These are phyloP conservation scores for Aegilops sharonensis DNA, from an alignment of 176 grass and related monocot genomes.

Conservation along the genomic window DNA sequence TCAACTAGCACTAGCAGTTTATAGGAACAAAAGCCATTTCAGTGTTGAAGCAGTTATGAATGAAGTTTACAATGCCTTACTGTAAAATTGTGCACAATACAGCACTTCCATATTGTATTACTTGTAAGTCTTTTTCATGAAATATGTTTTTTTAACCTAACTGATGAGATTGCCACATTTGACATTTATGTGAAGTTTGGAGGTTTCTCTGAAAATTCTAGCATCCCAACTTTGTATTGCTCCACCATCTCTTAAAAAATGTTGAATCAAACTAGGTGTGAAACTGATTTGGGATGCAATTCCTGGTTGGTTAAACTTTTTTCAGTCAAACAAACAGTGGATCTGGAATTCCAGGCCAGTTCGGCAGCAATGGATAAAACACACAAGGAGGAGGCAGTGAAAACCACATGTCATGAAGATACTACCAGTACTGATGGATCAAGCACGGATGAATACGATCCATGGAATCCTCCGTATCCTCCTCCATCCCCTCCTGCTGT, in stretches of 20 bases:
- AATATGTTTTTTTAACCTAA: not conserved
- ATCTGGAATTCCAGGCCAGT: not conserved
- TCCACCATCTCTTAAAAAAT: not conserved
- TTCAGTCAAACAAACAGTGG: not conserved
- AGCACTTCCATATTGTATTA: too few relatives aligned
- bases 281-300: not conserved
- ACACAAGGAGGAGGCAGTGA: not conserved
- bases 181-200: not conserved
- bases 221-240: not conserved
- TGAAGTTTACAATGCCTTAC: too few relatives aligned
- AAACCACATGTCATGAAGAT: not conserved
- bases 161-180: not conserved
- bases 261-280: not conserved
- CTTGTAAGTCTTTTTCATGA: not conserved
- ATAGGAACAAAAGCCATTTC: not conserved
- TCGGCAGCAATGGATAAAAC: not conserved
- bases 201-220: not conserved
- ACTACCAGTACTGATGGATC: not conserved
- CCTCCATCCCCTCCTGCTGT: not conserved
- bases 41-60: not conserved
- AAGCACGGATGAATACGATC: not conserved
- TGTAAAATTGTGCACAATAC: too few relatives aligned
- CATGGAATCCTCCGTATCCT: conserved; percentile 2
- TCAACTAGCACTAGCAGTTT: not conserved
- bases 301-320: not conserved